Evolutionary conservation across 2,329 filamentous ascomycete genomes (phyloP), one percentile per base, ranked within the genome.

Genomic region (Zasmidium cellare): DNA sequence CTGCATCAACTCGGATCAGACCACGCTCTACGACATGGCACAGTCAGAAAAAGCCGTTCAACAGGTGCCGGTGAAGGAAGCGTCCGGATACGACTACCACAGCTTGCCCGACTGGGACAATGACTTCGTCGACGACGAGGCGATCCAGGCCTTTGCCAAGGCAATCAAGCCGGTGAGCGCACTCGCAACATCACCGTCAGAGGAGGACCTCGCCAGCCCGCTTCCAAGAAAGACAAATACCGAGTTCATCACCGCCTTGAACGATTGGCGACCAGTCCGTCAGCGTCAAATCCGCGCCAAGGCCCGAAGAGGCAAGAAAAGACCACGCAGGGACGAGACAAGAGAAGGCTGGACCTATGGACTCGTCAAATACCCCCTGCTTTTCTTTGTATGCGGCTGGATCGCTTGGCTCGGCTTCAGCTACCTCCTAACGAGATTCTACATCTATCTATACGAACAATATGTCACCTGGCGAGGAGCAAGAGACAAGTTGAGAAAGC

Each of bases 401-500:
- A 84, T 99, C 50, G 70, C 84, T 0, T 85, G 89, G 14, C 80
- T 97, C 20, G 85, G 86, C 54, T 72, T 87, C 12, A 82, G 86
- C 16, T 99, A 99, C 74, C 77, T 94, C 25, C 78, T 89, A 52
- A 97, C 92, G 9, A 82, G 94, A 44, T 76, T 92, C 60, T 99
- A 99, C 77, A 94, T 99, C 65, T 92, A 88, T 76, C 76, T 90
- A 1, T 99, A 97, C 77, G 94, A 99, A 74, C 90, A 96, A 68
- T 90, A 89, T 71, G 81, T 97, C 56, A 89, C 92, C 22, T 97
- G 94, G 93, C 84, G 91, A 44, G 94, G 94, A 3, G 84, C 82
- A 67, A 82, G 92, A 51, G 84, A 96, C 72, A 79, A 75, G 45
- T 77, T 97, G 44, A 82, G 93, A 38, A 81, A 84, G 55, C 86